Percentiles rank a stretch among this genome's conserved stretches.
phyloP scores from a whole-genome alignment of 2,329 filamentous ascomycete genomes.

The Fusarium buxicola region DNA sequence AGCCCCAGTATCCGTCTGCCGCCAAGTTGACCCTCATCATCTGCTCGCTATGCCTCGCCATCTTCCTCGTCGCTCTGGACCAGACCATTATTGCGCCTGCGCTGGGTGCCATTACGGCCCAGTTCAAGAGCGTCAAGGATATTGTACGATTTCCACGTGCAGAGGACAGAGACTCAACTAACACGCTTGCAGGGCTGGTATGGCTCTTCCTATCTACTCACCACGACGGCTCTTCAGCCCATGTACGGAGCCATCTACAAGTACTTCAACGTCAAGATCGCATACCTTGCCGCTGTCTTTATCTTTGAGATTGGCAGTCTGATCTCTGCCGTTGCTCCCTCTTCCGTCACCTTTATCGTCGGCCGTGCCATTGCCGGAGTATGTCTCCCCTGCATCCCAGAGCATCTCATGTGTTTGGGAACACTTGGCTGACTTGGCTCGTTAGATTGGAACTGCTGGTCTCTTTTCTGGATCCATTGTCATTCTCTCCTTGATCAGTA shows the following conservation, averaged over 20 bases:
- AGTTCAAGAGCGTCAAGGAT: conserved; percentile 59
- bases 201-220: conserved; percentile 61
- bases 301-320: conserved; percentile 60
- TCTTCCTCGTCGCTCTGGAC: conserved; percentile 64
- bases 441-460: conserved; percentile 61
- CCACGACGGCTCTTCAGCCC: conserved; percentile 61
- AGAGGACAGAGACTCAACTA: conserved; percentile 2
- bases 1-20: conserved; percentile 54
- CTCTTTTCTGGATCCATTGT: conserved; percentile 63
- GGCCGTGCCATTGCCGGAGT: conserved; percentile 63
- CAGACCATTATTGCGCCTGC: conserved; percentile 66
- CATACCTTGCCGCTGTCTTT: conserved; percentile 57
- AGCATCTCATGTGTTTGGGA: neutral
- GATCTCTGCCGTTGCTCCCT: conserved; percentile 58
- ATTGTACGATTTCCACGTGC: conserved; percentile 50
- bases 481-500: conserved; percentile 58
- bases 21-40: conserved; percentile 57
- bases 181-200: conserved; percentile 58
- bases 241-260: conserved; percentile 63
- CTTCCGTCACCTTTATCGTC: conserved; percentile 62
- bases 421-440: conserved; percentile 11
- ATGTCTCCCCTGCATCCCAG: conserved; percentile 34
- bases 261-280: conserved; percentile 61
- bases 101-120: conserved; percentile 62
- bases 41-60: conserved; percentile 56